These are phyloP conservation scores for Erigeron philadelphicus DNA, from an alignment of 140 eudicot genomes.

Conservation along the genomic window DNA sequence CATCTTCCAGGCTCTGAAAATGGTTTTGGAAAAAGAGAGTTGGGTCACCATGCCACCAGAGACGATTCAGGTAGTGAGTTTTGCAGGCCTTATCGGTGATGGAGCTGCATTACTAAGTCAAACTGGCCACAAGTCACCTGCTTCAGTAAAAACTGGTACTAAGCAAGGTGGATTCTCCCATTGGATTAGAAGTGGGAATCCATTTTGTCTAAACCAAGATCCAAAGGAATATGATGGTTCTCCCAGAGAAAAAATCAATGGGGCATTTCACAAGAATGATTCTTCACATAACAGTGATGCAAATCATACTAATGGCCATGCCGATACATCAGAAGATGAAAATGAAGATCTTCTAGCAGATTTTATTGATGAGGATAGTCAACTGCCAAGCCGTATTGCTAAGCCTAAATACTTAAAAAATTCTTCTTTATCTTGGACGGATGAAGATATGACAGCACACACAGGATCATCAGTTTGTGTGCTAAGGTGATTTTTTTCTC, in stretches of 20 bases:
- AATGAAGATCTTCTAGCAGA: constrained; percentile 98
- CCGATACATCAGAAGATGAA: constrained; percentile 62
- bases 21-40: constrained; percentile 94
- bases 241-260: constrained; percentile 31
- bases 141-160: constrained; percentile 39
- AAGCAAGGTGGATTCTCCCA: constrained; percentile 70
- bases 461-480: constrained; percentile 95
- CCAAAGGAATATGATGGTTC: constrained; percentile 45
- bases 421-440: constrained; percentile 41
- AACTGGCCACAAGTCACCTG: constrained; percentile 42
- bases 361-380: constrained; percentile 99
- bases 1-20: constrained; percentile 75
- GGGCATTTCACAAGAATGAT: constrained; percentile 23
- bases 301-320: constrained; percentile 51
- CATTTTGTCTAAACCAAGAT: constrained; percentile 45
- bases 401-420: constrained; percentile 49
- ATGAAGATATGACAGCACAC: constrained; percentile 57
- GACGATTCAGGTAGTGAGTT: constrained; percentile 74
- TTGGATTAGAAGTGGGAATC: constrained; percentile 70
- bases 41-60: constrained; percentile 85
- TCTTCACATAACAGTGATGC: constrained; percentile 34
- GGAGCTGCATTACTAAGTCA: constrained; percentile 79
- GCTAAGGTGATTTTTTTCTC: constrained; percentile 52
- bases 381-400: constrained; percentile 85
- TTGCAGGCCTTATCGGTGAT: constrained; percentile 96